Base-by-base conservation (phyloP, 73 alveolate genomes). In the Symbiodinium natans region DNA sequence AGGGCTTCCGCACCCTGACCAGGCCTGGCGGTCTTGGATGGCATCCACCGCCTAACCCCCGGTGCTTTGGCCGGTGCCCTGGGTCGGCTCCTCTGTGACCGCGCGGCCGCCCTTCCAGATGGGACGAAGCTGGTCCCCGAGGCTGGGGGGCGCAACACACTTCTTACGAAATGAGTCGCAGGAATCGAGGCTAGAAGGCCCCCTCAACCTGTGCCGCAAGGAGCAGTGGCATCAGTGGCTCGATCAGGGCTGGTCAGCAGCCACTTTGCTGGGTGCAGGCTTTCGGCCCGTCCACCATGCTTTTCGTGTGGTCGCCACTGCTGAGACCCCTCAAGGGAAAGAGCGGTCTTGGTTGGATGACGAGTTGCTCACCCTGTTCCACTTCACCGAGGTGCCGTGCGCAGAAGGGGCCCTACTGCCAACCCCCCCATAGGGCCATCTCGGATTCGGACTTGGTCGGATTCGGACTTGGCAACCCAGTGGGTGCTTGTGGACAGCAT, bases 291-390 rank as follows among this genome's bases (percentile, higher is more conserved):
- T 89, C 46, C 86, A 59, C 46, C 86, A 21, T 2, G 95, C 95
- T 77, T 89, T 89, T 29, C 95, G 95, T 11, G 86, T 89, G 71
- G 29, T 89, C 21, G 86, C 87, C 86, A 89, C 95, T 1, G 95
- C 75, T 4, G 95, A 89, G 86, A 74, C 86, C 10, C 88, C 88
- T 23, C 41, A 11, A 33, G 43, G 31, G 31, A 34, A 33, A n/a
- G 95, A 40, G 33, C 40, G 74, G 17, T 13, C 42, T 4, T 89
- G 95, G 95, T n/a, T 89, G 95, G 95, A 89, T n/a, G 95, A 89
- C 39, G 95, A 89, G 71, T 46, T 89, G 48, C 86, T 89, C 27
- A 89, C 95, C 73, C 38, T 89, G 87, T 89, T 89, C 95, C 95
- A 89, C 95, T 89, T 89, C 86, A 41, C 73, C 33, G 95, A 89